Conservation (phyloP, 2,329 filamentous ascomycete species). For the Salinomyces thailandicus region DNA sequence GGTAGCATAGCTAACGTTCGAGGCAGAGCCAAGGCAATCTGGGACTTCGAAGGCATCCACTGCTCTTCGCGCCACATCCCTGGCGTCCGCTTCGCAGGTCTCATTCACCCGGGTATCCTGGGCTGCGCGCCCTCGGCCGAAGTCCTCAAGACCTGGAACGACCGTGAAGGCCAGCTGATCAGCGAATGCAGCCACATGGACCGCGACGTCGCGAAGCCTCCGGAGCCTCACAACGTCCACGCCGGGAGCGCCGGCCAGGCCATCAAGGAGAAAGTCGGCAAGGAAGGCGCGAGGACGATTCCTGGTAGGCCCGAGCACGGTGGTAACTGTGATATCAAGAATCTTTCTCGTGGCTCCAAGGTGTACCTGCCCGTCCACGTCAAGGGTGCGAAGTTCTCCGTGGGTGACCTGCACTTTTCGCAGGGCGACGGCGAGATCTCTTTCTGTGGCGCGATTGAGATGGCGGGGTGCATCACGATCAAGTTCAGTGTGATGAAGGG, state of each 20-base stretch:
- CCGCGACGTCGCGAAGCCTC: constrained; percentile 66
- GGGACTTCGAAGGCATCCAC: constrained; percentile 68
- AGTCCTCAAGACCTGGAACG: constrained; percentile 72
- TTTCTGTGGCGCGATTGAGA: constrained; percentile 70
- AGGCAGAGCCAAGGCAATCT: constrained; percentile 58
- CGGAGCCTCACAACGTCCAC: constrained; percentile 60
- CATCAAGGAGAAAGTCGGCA: constrained; percentile 56
- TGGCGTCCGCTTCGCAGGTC: constrained; percentile 69
- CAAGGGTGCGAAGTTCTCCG: constrained; percentile 74
- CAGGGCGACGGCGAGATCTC: constrained; percentile 83
- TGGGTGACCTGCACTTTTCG: constrained; percentile 71
- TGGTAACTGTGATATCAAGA: constrained; percentile 88
- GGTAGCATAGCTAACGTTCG: too few relatives aligned
- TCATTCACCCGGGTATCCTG: constrained; percentile 86
- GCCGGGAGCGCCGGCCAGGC: constrained; percentile 48
- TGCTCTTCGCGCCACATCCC: constrained; percentile 81
- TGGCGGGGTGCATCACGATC: constrained; percentile 83
- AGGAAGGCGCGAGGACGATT: constrained; percentile 74
- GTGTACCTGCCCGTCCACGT: constrained; percentile 86
- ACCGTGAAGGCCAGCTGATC: constrained; percentile 71
- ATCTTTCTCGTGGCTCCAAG: constrained; percentile 65
- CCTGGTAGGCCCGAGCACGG: constrained; percentile 78
- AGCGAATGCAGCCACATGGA: constrained; percentile 52
- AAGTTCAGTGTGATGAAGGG: constrained; percentile 81
- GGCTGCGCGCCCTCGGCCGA: constrained; percentile 76